Evolutionary conservation across 441 rosid species (phyloP).

Genomic region (Arabidopsis hybrid): DNA sequence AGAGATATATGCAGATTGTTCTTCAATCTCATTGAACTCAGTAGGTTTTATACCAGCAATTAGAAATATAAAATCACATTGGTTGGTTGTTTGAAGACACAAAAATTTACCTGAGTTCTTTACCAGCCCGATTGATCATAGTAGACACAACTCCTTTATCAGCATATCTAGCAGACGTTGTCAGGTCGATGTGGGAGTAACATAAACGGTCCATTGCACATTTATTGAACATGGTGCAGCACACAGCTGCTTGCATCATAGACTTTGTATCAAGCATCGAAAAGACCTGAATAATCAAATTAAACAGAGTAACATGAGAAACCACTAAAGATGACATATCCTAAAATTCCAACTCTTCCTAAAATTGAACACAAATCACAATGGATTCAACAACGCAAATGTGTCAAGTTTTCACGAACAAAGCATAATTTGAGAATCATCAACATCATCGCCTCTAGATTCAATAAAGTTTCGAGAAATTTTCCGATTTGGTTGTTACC

Average conservation of each 20-base stretch:
- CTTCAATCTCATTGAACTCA: background rate
- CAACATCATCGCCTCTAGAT: too few species aligned
- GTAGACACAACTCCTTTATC: constrained; percentile 77
- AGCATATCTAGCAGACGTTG: constrained; percentile 66
- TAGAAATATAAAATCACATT: constrained; percentile 12
- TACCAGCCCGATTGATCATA: constrained; percentile 86
- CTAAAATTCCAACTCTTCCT: background rate
- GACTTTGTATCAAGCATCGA: constrained; percentile 86
- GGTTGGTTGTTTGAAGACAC: constrained; percentile 8
- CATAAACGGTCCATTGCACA: constrained; percentile 84
- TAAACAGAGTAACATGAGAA: background rate
- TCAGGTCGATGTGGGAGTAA: constrained; percentile 73
- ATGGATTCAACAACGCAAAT: too few species aligned
- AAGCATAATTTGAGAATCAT: too few species aligned
- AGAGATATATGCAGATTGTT: background rate
- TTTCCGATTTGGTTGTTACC: constrained; percentile 41
- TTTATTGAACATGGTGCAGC: constrained; percentile 80
- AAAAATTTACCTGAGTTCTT: constrained; percentile 57
- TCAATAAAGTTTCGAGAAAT: background rate
- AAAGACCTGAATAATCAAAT: constrained; percentile 56
- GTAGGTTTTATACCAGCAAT: background rate
- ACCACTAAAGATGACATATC: background rate
- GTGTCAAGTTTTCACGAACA: too few species aligned
- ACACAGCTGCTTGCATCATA: constrained; percentile 72
- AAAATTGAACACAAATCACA: background rate